A percentile compares a stretch with the other conserved stretches of the same genome.
phyloP scores from a whole-genome alignment of 805 yeast genomes.

The Yarrowia keelungensis region DNA sequence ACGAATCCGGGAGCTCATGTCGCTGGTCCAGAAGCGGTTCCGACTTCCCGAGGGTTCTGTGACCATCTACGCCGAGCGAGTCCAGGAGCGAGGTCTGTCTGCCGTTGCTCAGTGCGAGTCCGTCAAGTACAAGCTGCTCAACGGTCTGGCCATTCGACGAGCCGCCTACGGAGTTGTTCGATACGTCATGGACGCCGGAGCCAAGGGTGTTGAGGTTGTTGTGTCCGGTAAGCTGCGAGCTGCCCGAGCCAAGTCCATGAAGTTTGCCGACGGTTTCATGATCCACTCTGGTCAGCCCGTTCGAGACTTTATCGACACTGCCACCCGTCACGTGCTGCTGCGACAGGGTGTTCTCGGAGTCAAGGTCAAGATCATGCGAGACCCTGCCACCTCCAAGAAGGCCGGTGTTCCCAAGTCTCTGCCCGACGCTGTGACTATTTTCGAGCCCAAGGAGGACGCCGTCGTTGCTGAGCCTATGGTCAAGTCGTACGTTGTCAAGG shows the following conservation, averaged over 20 bases:
- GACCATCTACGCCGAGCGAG: conserved; percentile 97
- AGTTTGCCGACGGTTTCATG: conserved; percentile 99
- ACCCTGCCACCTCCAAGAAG: conserved; percentile 67
- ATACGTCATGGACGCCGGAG: conserved; percentile 99
- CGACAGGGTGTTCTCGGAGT: conserved; percentile 99
- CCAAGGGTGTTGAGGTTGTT: conserved; percentile 99
- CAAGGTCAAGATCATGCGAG: conserved; percentile 99
- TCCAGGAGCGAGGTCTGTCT: conserved; percentile 98
- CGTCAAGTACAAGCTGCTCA: conserved; percentile 94
- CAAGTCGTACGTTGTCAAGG: conserved; percentile 64
- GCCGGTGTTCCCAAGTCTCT: conserved; percentile 56
- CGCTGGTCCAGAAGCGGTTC: conserved; percentile 98
- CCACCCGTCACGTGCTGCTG: conserved; percentile 99
- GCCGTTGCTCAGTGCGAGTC: conserved; percentile 99
- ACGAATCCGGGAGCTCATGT: conserved; percentile 98
- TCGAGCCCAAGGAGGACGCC: conserved; percentile 91
- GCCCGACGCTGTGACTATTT: conserved; percentile 92
- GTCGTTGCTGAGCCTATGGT: conserved; percentile 70
- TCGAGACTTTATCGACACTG: conserved; percentile 96
- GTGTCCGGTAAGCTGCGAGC: conserved; percentile 99
- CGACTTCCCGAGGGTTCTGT: conserved; percentile 91
- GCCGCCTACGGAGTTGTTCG: conserved; percentile 99
- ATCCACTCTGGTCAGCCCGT: conserved; percentile 99
- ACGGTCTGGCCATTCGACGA: conserved; percentile 99
- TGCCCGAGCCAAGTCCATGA: conserved; percentile 99